Base-by-base conservation (phyloP, 305 asterid genomes). In the Fraxinus sp. region DNA sequence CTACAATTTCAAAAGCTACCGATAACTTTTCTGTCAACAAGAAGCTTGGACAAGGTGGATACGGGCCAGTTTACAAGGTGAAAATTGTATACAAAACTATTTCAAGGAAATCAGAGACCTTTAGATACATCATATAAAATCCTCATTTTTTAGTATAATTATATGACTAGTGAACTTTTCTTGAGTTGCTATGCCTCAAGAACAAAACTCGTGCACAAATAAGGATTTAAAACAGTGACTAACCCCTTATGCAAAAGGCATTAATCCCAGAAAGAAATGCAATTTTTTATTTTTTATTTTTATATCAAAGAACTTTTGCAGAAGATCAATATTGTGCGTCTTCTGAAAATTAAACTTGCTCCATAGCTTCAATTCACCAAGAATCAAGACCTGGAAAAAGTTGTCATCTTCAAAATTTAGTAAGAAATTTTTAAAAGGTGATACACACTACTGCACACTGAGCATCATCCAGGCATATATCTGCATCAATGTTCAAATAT, bases 1-100 rank as follows among this genome's bases (percentile, higher is more conserved):
- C 79, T n/a, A 62, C 80, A 35, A 22, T 81, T 62, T 46, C 75
- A 5, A 81, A 82, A 52, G 90, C 91, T 76, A 89, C 92, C 9
- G 3, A 88, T 77, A 49, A 87, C 28, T 89, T 88, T 73, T 88
- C 90, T 14, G 44, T 2, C 18, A 11, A 79, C n/a, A 83, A 87
- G 73, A 88, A 85, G 85, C 86, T 88, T 14, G 94, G 94, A 24
- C 85, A 90, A 80, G 90, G 92, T 57, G 91, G 91, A 16, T 87
- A 82, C 68, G 91, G 90, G 62, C 79, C 83, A 18, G 88, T 87
- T 75, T 85, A 78, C 78, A 82, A 49, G 85, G 88, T 84, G 76
- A 33, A 49, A 32, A 30, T 30, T 32, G 35, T 2, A 41, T 14
- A 44, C 4, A 2, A 44, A n/a, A n/a, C n/a, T n/a, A n/a, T 39